Conservation (phyloP, 108 stramenopile species). For the Cylindrotheca fusiformis region DNA sequence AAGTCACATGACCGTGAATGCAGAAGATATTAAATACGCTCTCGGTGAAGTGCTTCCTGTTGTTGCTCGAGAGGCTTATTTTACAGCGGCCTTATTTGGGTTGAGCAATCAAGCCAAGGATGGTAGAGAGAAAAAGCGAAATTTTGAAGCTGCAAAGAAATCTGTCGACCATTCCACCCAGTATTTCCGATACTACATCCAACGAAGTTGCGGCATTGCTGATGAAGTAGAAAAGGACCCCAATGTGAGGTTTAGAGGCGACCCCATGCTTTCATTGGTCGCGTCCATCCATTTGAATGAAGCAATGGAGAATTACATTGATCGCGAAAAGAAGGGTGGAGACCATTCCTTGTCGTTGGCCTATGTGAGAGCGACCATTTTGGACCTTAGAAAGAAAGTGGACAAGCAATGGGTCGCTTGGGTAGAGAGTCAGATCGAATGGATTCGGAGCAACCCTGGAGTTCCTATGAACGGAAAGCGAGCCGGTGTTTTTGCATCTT, state of each 20-base stretch:
- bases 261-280: conserved; percentile 82
- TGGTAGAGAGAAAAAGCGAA: conserved; percentile 86
- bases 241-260: conserved; percentile 32
- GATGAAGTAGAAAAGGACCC: conserved; percentile 54
- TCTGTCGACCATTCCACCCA: conserved; percentile 80
- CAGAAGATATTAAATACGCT: conserved; percentile 68
- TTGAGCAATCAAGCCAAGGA: conserved; percentile 73
- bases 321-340: conserved; percentile 86
- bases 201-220: conserved; percentile 77
- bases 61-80: conserved; percentile 86
- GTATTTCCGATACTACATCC: conserved; percentile 84
- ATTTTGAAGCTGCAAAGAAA: conserved; percentile 81
- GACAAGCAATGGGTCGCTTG: conserved; percentile 88
- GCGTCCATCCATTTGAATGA: conserved; percentile 83
- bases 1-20: conserved; percentile 66
- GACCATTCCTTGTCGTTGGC: conserved; percentile 86
- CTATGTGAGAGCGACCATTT: conserved; percentile 84
- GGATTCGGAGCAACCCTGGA: conserved; percentile 79
- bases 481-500: conserved; percentile 79
- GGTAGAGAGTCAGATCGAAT: conserved; percentile 86
- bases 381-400: conserved; percentile 78
- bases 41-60: conserved; percentile 76
- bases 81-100: conserved; percentile 85
- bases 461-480: conserved; percentile 84
- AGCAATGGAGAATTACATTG: conserved; percentile 85